A percentile compares a stretch with the other conserved stretches of the same genome.
Evolutionary conservation across 2,329 filamentous ascomycete species (phyloP).

Genomic region (Westerdykella sp.): DNA sequence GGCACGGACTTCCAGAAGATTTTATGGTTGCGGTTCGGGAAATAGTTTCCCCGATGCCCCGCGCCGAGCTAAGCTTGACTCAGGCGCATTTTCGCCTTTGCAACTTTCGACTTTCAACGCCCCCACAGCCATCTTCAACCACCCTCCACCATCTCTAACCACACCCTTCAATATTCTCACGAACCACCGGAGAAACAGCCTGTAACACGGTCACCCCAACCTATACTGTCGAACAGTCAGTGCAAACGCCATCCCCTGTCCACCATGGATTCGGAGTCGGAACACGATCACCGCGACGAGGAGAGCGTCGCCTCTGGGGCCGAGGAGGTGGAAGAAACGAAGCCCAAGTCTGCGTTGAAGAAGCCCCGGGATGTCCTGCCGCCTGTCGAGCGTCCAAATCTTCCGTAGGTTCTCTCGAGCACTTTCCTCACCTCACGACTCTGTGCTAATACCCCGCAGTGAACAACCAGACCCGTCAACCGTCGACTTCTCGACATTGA

Average conservation of each 20-base stretch:
- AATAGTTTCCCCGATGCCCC: conserved; percentile 21
- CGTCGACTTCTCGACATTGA: conserved; percentile 73
- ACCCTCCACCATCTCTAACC: conserved; percentile 3
- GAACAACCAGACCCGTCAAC: conserved; percentile 90
- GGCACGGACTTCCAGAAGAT: conserved; percentile 9
- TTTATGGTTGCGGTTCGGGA: conserved; percentile 12
- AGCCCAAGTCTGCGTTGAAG: conserved; percentile 78
- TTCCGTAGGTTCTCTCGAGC: conserved; percentile 48
- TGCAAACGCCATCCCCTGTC: conserved; percentile 8
- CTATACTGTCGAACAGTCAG: conserved; percentile 1
- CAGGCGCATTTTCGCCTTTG: conserved; percentile 31
- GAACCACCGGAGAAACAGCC: not conserved
- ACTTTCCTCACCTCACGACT: not conserved
- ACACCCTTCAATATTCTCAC: not conserved
- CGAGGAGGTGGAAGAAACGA: conserved; percentile 60
- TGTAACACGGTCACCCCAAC: not conserved
- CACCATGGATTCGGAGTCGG: conserved; percentile 40
- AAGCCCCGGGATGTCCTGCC: conserved; percentile 56
- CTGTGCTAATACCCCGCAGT: conserved; percentile 20
- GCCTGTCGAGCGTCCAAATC: conserved; percentile 55
- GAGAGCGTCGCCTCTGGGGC: conserved; percentile 63
- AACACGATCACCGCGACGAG: conserved; percentile 37
- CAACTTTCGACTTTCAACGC: conserved; percentile 17
- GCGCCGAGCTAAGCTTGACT: conserved; percentile 23
- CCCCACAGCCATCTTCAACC: conserved; percentile 6